Evolutionary conservation across 495 filamentous ascomycete genomes (phyloP).

Genomic region (Staphylotrichum tortipilum): DNA sequence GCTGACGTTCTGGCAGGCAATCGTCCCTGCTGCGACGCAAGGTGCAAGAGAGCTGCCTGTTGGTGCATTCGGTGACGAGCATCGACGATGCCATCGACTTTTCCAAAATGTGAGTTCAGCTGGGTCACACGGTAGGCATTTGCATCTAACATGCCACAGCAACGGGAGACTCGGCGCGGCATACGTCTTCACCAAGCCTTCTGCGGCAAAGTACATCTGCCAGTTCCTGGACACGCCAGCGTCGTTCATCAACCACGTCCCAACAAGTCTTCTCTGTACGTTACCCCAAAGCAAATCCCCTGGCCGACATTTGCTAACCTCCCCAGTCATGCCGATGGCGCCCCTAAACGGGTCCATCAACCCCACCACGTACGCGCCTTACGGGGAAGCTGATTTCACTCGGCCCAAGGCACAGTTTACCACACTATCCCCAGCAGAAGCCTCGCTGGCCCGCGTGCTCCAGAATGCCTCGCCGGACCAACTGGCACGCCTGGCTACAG

Average conservation of each 20-base stretch:
- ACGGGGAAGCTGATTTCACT: conserved; percentile 32
- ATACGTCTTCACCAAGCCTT: conserved; percentile 41
- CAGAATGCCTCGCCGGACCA: neutral
- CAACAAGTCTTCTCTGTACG: conserved; percentile 12
- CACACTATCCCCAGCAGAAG: neutral
- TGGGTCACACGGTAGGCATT: neutral
- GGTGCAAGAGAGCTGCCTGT: neutral
- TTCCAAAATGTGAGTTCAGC: neutral
- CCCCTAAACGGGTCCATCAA: neutral
- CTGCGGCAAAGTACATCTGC: conserved; percentile 43
- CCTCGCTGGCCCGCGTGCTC: neutral
- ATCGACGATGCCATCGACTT: conserved; percentile 3
- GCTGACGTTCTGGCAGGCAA: neutral
- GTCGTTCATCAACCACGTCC: conserved; percentile 46
- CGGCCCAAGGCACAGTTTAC: conserved; percentile 35
- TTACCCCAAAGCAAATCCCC: neutral
- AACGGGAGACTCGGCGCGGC: conserved; percentile 31
- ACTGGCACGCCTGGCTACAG: neutral
- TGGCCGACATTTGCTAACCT: conserved; percentile 3
- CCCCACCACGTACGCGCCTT: conserved; percentile 26
- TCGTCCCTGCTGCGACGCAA: neutral
- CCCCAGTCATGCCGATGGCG: conserved; percentile 32
- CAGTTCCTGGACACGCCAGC: conserved; percentile 41
- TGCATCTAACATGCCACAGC: conserved; percentile 12
- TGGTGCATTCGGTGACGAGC: neutral